phyloP scores from a whole-genome alignment of 2,329 filamentous ascomycete species.

The Verruconis gallopava region DNA sequence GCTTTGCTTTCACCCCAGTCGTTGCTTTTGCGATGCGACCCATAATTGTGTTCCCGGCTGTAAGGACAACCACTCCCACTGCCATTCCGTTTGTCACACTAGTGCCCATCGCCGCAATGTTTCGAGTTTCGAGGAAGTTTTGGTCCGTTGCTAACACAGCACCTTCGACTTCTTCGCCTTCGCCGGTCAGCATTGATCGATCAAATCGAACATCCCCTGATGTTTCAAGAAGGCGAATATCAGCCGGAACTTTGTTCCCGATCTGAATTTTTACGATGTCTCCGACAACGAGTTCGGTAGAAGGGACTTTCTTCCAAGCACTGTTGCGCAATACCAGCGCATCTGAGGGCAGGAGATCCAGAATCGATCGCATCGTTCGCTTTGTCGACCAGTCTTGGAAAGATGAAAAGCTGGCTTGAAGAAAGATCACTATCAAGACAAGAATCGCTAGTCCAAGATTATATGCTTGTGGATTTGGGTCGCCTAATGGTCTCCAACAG shows the following conservation, averaged over 20 bases:
- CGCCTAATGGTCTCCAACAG: not conserved
- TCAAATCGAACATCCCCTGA: constrained; percentile 34
- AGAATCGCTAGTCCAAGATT: constrained; percentile 36
- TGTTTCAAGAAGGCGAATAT: constrained; percentile 31
- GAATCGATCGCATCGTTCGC: constrained; percentile 36
- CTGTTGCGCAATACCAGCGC: not conserved
- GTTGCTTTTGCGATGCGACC: constrained; percentile 29
- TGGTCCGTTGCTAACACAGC: constrained; percentile 27
- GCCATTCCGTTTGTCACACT: constrained; percentile 30
- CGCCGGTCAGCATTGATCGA: constrained; percentile 30
- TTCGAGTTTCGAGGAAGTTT: constrained; percentile 32
- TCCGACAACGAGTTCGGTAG: constrained; percentile 33
- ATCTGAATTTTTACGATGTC: constrained; percentile 35
- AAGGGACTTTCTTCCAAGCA: constrained; percentile 14
- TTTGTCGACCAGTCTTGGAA: constrained; percentile 38
- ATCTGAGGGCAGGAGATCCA: constrained; percentile 33
- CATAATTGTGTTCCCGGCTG: constrained; percentile 30
- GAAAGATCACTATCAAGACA: constrained; percentile 34
- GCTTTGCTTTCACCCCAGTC: constrained; percentile 12
- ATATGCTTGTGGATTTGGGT: constrained; percentile 15
- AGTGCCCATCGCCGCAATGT: constrained; percentile 33
- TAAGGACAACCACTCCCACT: constrained; percentile 29
- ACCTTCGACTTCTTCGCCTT: constrained; percentile 31
- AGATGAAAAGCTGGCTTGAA: constrained; percentile 34
- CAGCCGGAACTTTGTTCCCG: constrained; percentile 37